Base-by-base conservation (phyloP, 345 rosid species). In the Murraya koenigii region DNA sequence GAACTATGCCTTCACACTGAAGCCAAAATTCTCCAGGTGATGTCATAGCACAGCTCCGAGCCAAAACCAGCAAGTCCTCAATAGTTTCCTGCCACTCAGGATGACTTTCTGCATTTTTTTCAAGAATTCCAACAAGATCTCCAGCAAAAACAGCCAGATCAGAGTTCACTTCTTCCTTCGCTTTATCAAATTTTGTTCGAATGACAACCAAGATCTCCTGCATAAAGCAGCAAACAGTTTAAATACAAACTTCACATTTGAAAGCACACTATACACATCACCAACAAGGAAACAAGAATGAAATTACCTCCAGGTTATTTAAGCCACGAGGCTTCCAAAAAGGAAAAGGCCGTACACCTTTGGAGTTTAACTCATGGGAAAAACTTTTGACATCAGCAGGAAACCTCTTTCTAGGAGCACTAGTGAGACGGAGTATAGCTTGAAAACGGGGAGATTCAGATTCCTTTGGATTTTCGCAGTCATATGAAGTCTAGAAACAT, bases 61-160 rank as follows among this genome's bases (percentile, higher is more conserved):
- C 99, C 85, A 94, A 85, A 86, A 97, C 81, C 84, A 97, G 81
- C 85, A 97, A 87, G 82, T 97, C 99, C 86, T 97, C 99, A 54
- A 97, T 91, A 20, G 97, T 91, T 88, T 95, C 97, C 89, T 97
- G 97, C 97, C 95, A 93, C 75, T 97, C 98, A 64, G 99, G 99
- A 85, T 97, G 98, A 80, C 85, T 90, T 79, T 94, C 99, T 61
- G 97, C 93, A 90, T 97, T 93, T 84, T 94, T 97, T 80, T 93
- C 97, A 63, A 94, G 98, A 85, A 93, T 69, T 78, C 99, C 99
- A 84, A 97, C 94, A 80, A 97, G 89, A 87, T 97, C 99, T 5
- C 98, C 99, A 10, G 99, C 99, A 83, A 91, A 94, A 70, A 93
- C 82, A 69, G 97, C 98, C 81, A 97, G 91, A 89, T 97, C 99